Evolutionary conservation across 2,329 filamentous ascomycete species (phyloP).

Genomic region (Alternaria tenuissima): DNA sequence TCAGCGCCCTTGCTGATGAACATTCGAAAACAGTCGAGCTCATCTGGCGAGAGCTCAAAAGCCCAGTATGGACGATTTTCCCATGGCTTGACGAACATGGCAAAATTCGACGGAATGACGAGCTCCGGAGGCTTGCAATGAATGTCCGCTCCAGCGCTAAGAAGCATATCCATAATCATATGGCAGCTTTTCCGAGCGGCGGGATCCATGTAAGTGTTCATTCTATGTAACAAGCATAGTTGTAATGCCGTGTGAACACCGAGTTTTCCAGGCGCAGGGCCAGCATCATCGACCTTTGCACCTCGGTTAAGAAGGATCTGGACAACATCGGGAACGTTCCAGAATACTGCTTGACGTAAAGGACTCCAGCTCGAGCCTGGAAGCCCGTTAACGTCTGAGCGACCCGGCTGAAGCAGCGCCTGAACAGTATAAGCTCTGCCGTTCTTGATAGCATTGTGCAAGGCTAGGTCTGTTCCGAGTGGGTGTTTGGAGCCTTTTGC

Average conservation of each 20-base stretch:
- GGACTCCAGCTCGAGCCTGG: conserved; percentile 39
- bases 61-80: conserved; percentile 36
- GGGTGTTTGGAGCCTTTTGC: conserved; percentile 43
- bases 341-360: conserved; percentile 43
- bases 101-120: conserved; percentile 27
- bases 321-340: conserved; percentile 42
- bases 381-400: conserved; percentile 39
- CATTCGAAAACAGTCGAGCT: conserved; percentile 37
- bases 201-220: conserved; percentile 25
- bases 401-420: conserved; percentile 30
- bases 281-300: conserved; percentile 35
- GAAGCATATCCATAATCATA: conserved; percentile 38
- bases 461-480: conserved; percentile 41
- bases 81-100: conserved; percentile 43
- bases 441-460: conserved; percentile 50
- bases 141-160: conserved; percentile 42
- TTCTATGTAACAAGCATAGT: conserved; percentile 36
- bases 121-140: conserved; percentile 26
- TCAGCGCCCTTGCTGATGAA: conserved; percentile 40
- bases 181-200: conserved; percentile 28
- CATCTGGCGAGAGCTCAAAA: conserved; percentile 25
- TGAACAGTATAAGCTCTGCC: conserved; percentile 41
- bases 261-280: conserved; percentile 14
- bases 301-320: conserved; percentile 40
- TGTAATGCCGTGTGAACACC: conserved; percentile 35